Conservation (phyloP, 768 basidiomycete species). For the Gymnopilus dilepis region DNA sequence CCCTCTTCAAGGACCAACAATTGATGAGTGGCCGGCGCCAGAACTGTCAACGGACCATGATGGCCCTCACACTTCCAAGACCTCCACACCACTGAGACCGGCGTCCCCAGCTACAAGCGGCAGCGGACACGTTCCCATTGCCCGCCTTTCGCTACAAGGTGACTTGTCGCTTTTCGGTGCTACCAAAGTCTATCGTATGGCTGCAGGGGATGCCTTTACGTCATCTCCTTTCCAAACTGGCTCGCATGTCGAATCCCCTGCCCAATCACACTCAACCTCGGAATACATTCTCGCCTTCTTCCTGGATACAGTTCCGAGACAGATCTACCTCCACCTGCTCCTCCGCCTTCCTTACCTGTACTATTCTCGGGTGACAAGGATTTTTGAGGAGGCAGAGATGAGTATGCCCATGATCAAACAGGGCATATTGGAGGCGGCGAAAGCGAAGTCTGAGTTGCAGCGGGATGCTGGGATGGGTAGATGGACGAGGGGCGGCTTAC, state of each 20-base stretch:
- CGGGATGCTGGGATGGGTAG: neutral
- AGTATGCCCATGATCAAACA: conserved; percentile 60
- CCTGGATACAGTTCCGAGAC: conserved; percentile 33
- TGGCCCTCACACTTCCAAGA: too few species aligned
- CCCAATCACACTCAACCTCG: neutral
- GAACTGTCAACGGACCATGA: too few species aligned
- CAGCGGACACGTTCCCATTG: neutral
- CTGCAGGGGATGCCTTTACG: neutral
- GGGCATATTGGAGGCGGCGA: conserved; percentile 41
- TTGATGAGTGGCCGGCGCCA: too few species aligned
- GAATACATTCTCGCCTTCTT: conserved; percentile 26
- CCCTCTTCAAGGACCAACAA: too few species aligned
- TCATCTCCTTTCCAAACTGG: neutral
- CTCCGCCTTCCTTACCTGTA: conserved; percentile 70
- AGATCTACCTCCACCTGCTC: conserved; percentile 46
- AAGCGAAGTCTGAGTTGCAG: conserved; percentile 9
- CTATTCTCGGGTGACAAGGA: conserved; percentile 68
- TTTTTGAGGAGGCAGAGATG: conserved; percentile 71
- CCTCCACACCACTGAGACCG: too few species aligned
- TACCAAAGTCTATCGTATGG: too few species aligned
- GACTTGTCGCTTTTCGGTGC: too few species aligned
- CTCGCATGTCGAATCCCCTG: neutral
- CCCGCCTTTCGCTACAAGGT: neutral
- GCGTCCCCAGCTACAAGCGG: neutral
- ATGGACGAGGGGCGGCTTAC: neutral